phyloP scores from a whole-genome alignment of 352 stramenopile species.

The Pythium aquatile region DNA sequence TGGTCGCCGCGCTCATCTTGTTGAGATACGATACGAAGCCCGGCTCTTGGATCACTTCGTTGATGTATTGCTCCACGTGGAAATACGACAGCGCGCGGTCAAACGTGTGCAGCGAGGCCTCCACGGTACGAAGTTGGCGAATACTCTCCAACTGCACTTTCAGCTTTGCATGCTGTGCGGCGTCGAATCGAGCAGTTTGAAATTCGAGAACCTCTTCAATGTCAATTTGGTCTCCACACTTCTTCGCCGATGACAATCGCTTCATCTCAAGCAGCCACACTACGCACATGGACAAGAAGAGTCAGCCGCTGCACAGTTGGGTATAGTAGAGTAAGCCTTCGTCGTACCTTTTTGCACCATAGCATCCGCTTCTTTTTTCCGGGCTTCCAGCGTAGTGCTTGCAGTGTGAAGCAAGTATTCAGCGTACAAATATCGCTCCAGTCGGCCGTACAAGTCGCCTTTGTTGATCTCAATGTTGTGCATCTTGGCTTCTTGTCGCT shows the following conservation, averaged over 20 bases:
- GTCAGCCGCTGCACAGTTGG: background rate
- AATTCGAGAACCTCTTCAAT: slow-evolving; percentile 37
- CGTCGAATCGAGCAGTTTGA: slow-evolving; percentile 67
- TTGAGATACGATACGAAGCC: slow-evolving; percentile 65
- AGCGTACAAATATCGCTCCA: slow-evolving; percentile 76
- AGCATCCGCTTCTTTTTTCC: slow-evolving; percentile 63
- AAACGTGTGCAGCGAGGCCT: slow-evolving; percentile 77
- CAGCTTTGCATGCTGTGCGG: slow-evolving; percentile 56
- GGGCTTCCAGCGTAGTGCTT: slow-evolving; percentile 48
- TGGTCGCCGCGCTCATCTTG: slow-evolving; percentile 61
- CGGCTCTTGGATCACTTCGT: slow-evolving; percentile 70
- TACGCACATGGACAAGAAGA: background rate
- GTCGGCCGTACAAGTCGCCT: slow-evolving; percentile 63
- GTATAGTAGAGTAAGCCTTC: background rate
- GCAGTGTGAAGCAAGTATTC: slow-evolving; percentile 79
- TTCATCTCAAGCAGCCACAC: slow-evolving; percentile 34
- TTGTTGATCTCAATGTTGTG: slow-evolving; percentile 82
- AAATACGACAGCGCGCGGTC: slow-evolving; percentile 80
- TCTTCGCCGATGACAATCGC: slow-evolving; percentile 29
- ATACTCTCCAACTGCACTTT: slow-evolving; percentile 67
- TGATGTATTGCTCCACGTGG: slow-evolving; percentile 82
- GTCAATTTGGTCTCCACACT: slow-evolving; percentile 35
- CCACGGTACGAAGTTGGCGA: slow-evolving; percentile 71
- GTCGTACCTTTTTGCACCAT: slow-evolving; percentile 73
- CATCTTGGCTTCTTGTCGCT: slow-evolving; percentile 83